Conservation (phyloP, 2,329 filamentous ascomycete species). For the Penicillium sp. region DNA sequence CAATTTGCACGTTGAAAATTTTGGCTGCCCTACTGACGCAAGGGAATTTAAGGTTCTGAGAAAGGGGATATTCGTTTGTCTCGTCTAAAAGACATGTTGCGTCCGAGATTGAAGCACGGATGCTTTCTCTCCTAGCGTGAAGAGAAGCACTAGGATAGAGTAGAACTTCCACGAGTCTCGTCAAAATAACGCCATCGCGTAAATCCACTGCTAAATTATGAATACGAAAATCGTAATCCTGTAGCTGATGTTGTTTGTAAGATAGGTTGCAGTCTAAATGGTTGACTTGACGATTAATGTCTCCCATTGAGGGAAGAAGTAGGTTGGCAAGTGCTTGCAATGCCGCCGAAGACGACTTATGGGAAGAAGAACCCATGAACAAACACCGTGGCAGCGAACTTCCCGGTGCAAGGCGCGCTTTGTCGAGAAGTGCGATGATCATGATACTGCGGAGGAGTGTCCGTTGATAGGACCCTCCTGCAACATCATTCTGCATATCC, state of each 20-base stretch:
- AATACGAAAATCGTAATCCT: conserved; percentile 57
- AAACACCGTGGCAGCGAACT: conserved; percentile 38
- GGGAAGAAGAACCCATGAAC: conserved; percentile 49
- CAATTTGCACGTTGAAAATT: conserved; percentile 57
- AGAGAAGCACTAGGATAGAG: conserved; percentile 41
- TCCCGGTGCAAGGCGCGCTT: conserved; percentile 41
- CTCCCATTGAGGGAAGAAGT: conserved; percentile 57
- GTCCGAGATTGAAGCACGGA: conserved; percentile 36
- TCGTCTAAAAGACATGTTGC: conserved; percentile 44
- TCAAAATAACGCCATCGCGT: conserved; percentile 58
- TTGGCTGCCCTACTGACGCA: conserved; percentile 54
- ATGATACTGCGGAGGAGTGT: conserved; percentile 57
- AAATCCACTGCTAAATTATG: conserved; percentile 60
- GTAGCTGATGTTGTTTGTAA: conserved; percentile 53
- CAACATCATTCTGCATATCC: conserved; percentile 1
- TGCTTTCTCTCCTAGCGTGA: conserved; percentile 13
- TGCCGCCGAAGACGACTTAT: conserved; percentile 55
- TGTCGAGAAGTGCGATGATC: conserved; percentile 58
- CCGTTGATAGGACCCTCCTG: conserved; percentile 46
- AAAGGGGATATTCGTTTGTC: conserved; percentile 45
- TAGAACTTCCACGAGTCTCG: conserved; percentile 56
- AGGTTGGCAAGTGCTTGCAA: conserved; percentile 51
- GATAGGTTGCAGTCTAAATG: conserved; percentile 56
- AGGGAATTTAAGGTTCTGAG: conserved; percentile 57
- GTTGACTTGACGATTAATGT: conserved; percentile 52